A percentile compares a stretch with the other conserved stretches of the same genome.
phyloP scores from a whole-genome alignment of 352 stramenopile species.

The Phytophthora pseudosyringae region DNA sequence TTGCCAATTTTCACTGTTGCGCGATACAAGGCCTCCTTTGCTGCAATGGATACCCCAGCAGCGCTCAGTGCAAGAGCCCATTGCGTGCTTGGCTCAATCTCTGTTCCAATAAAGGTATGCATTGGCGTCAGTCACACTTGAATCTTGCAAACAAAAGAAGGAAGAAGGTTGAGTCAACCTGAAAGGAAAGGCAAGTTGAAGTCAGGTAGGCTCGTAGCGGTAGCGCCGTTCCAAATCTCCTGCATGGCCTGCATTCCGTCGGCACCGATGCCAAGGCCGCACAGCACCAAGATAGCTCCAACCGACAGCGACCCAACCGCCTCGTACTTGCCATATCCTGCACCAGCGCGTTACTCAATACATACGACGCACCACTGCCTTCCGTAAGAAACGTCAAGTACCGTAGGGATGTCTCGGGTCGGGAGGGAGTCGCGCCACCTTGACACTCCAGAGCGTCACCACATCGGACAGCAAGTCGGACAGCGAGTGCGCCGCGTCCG shows the following conservation, averaged over 20 bases:
- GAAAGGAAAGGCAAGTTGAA: slow-evolving; percentile 58
- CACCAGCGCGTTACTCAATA: slow-evolving; percentile 1
- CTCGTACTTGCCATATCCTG: slow-evolving; percentile 91
- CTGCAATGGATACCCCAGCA: slow-evolving; percentile 90
- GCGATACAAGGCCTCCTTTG: slow-evolving; percentile 95
- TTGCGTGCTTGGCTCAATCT: slow-evolving; percentile 60
- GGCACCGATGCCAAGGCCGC: slow-evolving; percentile 70
- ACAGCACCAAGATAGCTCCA: slow-evolving; percentile 82
- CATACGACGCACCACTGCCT: neutral
- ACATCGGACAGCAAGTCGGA: slow-evolving; percentile 97
- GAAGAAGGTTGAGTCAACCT: slow-evolving; percentile 21
- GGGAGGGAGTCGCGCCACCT: slow-evolving; percentile 91
- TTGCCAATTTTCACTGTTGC: slow-evolving; percentile 94
- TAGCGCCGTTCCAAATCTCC: slow-evolving; percentile 58
- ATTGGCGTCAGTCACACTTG: neutral
- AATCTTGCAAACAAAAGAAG: neutral
- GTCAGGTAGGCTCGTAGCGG: slow-evolving; percentile 33
- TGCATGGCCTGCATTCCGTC: slow-evolving; percentile 81
- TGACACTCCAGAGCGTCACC: slow-evolving; percentile 95
- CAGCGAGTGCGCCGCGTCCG: slow-evolving; percentile 96
- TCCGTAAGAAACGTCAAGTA: slow-evolving; percentile 18
- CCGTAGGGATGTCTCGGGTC: slow-evolving; percentile 93
- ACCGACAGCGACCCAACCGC: slow-evolving; percentile 88
- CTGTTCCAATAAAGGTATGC: slow-evolving; percentile 19
- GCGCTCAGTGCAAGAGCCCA: slow-evolving; percentile 83